Evolutionary conservation across 163 green algal species (phyloP), one percentile per base, ranked within the genome.

Genomic region (Scenedesmus sp.): DNA sequence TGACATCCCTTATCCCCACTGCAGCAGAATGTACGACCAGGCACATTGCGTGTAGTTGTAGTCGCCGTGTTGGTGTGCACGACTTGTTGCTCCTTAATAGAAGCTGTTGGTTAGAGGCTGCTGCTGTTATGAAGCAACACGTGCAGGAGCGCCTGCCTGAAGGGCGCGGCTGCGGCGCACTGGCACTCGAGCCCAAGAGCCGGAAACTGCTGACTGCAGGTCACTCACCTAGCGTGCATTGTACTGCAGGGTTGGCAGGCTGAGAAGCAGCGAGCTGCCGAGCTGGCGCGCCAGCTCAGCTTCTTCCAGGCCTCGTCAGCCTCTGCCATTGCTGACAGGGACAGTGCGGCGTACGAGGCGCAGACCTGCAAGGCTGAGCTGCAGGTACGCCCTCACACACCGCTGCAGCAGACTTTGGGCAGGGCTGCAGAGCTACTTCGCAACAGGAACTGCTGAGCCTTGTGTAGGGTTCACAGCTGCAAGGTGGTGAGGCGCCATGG

Each of bases 301-400:
- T 87, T 87, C 18, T 87, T 89, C 61, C 35, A 89, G 42, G 40
- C 85, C 37, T 83, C 70, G 12, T 76, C 85, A 35, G 68, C 85
- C 16, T 35, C 24, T 46, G 85, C 85, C 24, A 68, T 82, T 33
- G 65, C 65, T 70, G 85, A 81, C 35, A 51, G 85, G 4, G 85
- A 82, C 43, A 83, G 65, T 9, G 61, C 70, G 0, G 42, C 33
- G 24, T 89, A 89, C 40, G 82, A 87, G 70, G 82, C 82, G 26
- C 82, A 79, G 6, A 43, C 61, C 59, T 81, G 4, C 83, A 89
- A 89, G 61, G 40, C 61, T 68, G 81, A 86, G 30, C 81, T 76
- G 65, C 30, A 76, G 65, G 65, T 76, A 30, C 65, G 65, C 30
- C 30, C 30, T 37, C 18, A 35, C 22, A 6, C 59, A 35, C 13